These are phyloP conservation scores for Boletus eberwhitei DNA, from an alignment of 768 basidiomycete species.

Conservation along the genomic window DNA sequence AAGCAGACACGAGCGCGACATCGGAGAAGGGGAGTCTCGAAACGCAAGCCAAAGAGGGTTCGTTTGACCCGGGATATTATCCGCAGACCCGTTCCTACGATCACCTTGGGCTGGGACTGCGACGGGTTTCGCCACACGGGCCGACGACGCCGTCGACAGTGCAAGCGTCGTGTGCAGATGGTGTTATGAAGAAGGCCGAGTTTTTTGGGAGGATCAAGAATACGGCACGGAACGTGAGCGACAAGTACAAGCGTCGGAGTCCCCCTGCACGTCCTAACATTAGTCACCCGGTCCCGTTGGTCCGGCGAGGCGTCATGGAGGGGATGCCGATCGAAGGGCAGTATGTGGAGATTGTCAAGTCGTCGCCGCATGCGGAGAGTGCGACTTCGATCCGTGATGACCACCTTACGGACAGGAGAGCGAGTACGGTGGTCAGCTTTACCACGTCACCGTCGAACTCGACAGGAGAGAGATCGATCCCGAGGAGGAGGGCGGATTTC, in stretches of 20 bases:
- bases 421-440: conserved; percentile 46
- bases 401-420: conserved; percentile 24
- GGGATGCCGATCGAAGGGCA: conserved; percentile 32
- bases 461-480: conserved; percentile 62
- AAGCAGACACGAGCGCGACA: conserved; percentile 24
- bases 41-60: conserved; percentile 16
- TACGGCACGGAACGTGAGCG: conserved; percentile 67
- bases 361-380: conserved; percentile 15
- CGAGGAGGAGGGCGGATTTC: conserved; percentile 66
- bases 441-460: conserved; percentile 61
- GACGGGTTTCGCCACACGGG: conserved; percentile 45
- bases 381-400: conserved; percentile 43
- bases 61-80: conserved; percentile 16
- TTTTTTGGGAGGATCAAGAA: conserved; percentile 62
- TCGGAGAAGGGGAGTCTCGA: conserved; percentile 36
- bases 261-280: conserved; percentile 48
- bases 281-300: conserved; percentile 52
- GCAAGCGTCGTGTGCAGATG: conserved; percentile 38
- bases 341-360: conserved; percentile 30
- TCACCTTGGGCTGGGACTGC: conserved; percentile 44
- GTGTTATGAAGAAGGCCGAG: conserved; percentile 66
- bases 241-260: conserved; percentile 45
- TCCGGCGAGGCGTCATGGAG: conserved; percentile 15
- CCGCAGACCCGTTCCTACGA: conserved; percentile 18
- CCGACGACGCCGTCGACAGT: conserved; percentile 38